Base-by-base conservation (phyloP, 2,329 filamentous ascomycete species). In the Simplicillium aogashimaense region DNA sequence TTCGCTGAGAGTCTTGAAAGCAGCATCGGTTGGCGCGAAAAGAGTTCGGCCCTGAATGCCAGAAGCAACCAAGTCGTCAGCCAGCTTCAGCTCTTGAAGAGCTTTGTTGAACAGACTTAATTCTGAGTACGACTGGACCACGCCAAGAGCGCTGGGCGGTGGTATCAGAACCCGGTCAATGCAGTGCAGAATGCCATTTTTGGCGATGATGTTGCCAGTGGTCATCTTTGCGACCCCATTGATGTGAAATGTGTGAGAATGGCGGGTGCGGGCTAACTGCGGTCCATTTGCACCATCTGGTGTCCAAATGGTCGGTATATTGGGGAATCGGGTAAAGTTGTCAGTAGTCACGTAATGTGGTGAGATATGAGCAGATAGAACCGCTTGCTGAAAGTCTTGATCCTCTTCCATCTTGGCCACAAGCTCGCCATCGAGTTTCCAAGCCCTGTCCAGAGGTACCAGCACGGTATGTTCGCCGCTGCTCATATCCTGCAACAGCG, bases 101-200 rank as follows among this genome's bases (percentile, higher is more conserved):
- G 39, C 35, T 9, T 18, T 18, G 13, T 37, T 29, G 17, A 41
- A 25, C 12, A 30, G 32, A 5, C 14, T 7, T 7, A 34, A 33
- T 18, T n/a, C 12, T 11, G 29, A 15, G 9, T 11, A 13, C 8
- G 29, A 6, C 2, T 20, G 35, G 14, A 41, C n/a, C 3, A 13
- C 29, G 8, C 29, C 18, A 2, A 37, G 35, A 5, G 37, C 18
- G 4, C 35, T 13, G 2, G 12, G 3, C 5, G 36, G 36, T 3
- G 40, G 36, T 12, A 4, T 20, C 3, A 38, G 14, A 7, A 35
- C 40, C 9, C 15, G 13, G 25, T 38, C 36, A 25, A 38, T 35
- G 31, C 10, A 15, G 31, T 42, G 18, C 30, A 42, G 25, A 36
- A 42, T 30, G 36, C 40, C 40, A 28, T 42, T 42, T 31, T 32